A percentile compares a stretch with the other conserved stretches of the same genome.
Evolutionary conservation across 352 stramenopile species (phyloP).

Genomic region (Lagenidium sp.): DNA sequence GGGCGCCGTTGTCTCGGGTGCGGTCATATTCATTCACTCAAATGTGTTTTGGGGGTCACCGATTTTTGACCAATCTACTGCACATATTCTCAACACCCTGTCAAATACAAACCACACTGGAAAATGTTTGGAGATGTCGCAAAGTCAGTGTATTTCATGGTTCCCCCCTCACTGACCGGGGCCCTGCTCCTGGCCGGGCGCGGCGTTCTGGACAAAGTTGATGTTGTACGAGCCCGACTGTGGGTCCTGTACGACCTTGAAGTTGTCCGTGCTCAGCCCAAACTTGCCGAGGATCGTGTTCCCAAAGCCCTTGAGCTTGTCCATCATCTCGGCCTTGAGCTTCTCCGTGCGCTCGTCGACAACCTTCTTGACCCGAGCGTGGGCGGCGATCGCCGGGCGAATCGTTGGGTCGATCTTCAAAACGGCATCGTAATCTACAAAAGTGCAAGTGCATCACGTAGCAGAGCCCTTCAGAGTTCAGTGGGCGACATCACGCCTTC

Average conservation of each 20-base stretch:
- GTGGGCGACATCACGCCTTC: too few species aligned
- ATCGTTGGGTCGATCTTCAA: slow-evolving; percentile 90
- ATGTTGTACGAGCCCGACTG: slow-evolving; percentile 97
- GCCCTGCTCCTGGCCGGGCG: too few species aligned
- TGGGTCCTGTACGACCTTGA: slow-evolving; percentile 97
- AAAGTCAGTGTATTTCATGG: too few species aligned
- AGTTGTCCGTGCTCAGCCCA: slow-evolving; percentile 99
- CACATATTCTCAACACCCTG: too few species aligned
- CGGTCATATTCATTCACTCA: too few species aligned
- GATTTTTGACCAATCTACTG: too few species aligned
- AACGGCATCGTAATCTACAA: slow-evolving; percentile 78
- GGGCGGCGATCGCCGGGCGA: slow-evolving; percentile 31
- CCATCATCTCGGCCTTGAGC: slow-evolving; percentile 97
- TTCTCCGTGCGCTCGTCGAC: slow-evolving; percentile 95
- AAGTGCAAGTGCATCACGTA: slow-evolving; percentile 11
- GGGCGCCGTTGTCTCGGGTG: too few species aligned
- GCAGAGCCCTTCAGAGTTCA: too few species aligned
- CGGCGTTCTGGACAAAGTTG: slow-evolving; percentile 82
- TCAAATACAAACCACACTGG: too few species aligned
- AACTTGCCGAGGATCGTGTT: slow-evolving; percentile 99
- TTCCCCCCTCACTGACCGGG: too few species aligned
- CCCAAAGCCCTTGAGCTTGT: slow-evolving; percentile 97
- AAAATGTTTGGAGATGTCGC: too few species aligned
- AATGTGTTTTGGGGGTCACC: too few species aligned
- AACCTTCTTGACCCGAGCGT: slow-evolving; percentile 79